Conservation (phyloP, 148 eudicot genomes). For the Talinum fruticosum region DNA sequence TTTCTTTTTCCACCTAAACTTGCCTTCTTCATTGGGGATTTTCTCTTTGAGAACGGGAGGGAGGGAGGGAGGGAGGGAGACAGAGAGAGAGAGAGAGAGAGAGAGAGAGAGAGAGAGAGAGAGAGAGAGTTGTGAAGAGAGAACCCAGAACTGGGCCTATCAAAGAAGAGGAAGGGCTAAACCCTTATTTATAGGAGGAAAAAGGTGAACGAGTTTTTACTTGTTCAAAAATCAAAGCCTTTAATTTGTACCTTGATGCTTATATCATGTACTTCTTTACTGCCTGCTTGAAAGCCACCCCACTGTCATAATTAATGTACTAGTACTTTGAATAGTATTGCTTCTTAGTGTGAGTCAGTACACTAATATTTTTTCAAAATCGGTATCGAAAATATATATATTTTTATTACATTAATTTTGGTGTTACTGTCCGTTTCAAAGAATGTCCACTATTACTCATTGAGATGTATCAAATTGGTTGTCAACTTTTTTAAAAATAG, state of each 20-base stretch:
- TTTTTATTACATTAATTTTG: no score
- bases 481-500: no score
- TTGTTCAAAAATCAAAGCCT: slow-evolving; percentile 1
- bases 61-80: no score
- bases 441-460: no score
- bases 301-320: background rate
- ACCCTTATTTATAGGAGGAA: slow-evolving; percentile 15
- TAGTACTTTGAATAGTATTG: background rate
- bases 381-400: no score
- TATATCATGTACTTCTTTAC: slow-evolving; percentile 7
- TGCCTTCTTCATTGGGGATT: background rate
- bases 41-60: background rate
- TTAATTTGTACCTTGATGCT: background rate
- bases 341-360: no score
- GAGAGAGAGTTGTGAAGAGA: no score
- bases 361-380: no score
- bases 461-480: no score
- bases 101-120: background rate
- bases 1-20: no score
- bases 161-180: background rate
- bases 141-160: background rate
- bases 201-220: slow-evolving; percentile 5
- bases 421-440: no score
- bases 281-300: slow-evolving; percentile 15
- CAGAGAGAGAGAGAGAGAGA: background rate